Conservation (phyloP, 2,329 filamentous ascomycete species). For the Phialocephala subalpina region DNA sequence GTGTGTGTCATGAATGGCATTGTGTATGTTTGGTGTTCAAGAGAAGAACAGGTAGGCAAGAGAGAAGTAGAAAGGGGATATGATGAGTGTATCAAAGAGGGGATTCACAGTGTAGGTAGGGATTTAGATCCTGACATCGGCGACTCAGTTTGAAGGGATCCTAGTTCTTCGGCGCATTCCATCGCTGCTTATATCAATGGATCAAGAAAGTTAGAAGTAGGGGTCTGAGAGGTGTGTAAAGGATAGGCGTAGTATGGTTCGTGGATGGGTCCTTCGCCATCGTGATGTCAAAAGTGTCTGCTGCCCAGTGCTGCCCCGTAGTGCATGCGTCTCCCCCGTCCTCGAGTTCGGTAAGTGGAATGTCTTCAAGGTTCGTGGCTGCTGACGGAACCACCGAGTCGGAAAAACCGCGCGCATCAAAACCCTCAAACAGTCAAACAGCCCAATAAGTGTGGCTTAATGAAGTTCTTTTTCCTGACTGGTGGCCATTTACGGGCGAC, state of each 20-base stretch:
- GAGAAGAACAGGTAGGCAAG: background rate
- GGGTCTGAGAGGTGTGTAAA: background rate
- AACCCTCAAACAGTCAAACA: background rate
- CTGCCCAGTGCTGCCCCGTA: no score
- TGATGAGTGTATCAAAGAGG: background rate
- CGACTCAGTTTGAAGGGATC: background rate
- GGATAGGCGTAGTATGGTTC: background rate
- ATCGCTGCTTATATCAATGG: background rate
- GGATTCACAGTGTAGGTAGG: background rate
- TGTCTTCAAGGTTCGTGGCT: background rate
- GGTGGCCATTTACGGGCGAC: slow-evolving; percentile 3
- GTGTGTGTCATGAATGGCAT: slow-evolving; percentile 8
- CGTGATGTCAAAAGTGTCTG: no score
- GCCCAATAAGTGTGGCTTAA: background rate
- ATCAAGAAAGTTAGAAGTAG: background rate
- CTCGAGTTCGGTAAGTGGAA: background rate
- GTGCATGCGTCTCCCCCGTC: background rate
- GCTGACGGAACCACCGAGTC: slow-evolving; percentile 9
- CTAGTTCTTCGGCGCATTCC: slow-evolving; percentile 4
- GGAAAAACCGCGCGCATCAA: slow-evolving; percentile 1
- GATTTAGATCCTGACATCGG: background rate
- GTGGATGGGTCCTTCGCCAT: background rate
- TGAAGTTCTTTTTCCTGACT: background rate
- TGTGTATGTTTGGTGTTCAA: background rate
- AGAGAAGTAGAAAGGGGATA: background rate